Percentiles rank a stretch among this genome's conserved stretches.
Conservation (phyloP, 129 eudicot species). For the Lactuca saligna region DNA sequence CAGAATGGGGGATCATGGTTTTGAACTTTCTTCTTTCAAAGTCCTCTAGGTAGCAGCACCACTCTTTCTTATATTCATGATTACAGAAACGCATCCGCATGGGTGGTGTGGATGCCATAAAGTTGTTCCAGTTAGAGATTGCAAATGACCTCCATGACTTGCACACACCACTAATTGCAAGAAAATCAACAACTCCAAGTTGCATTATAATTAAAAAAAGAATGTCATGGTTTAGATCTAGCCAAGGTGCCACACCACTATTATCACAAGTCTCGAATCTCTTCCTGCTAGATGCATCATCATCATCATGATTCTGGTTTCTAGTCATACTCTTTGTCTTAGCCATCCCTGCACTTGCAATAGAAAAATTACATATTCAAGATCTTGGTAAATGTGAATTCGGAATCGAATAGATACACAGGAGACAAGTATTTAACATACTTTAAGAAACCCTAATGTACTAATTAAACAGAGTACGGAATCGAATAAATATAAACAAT, state of each 20-base stretch:
- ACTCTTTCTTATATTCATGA: neutral
- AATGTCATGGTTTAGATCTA: constrained; percentile 3
- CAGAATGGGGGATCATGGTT: neutral
- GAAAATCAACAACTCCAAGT: constrained; percentile 21
- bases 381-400: neutral
- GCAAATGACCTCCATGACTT: constrained; percentile 23
- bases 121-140: neutral
- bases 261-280: constrained; percentile 1
- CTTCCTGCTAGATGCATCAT: neutral
- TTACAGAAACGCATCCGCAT: neutral
- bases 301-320: too few relatives aligned
- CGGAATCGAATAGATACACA: too few relatives aligned
- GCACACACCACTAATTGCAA: constrained; percentile 26
- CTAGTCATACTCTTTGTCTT: neutral
- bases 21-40: constrained; percentile 19
- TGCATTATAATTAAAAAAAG: constrained; percentile 18
- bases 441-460: too few relatives aligned
- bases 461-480: too few relatives aligned
- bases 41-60: constrained; percentile 10
- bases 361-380: neutral
- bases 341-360: constrained; percentile 4
- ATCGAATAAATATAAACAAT: too few relatives aligned
- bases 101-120: constrained; percentile 19
- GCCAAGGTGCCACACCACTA: constrained; percentile 3
- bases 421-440: too few relatives aligned